Conservation (phyloP, 1,139 yeast genomes). For the Yamadazyma triangularis region DNA sequence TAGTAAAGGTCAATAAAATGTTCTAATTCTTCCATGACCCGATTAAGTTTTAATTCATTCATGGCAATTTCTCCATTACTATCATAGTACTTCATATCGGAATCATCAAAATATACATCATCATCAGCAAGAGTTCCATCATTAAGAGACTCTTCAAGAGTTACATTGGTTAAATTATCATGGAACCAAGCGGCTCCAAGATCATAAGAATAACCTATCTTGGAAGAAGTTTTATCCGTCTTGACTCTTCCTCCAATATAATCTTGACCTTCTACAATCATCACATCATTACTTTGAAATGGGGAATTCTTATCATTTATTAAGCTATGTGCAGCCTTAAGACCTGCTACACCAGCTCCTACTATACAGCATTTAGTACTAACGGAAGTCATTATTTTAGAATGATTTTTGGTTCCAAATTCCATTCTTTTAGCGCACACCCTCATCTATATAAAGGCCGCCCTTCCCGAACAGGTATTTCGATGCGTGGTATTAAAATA, state of each 20-base stretch:
- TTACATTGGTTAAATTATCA: conserved; percentile 64
- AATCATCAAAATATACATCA: conserved; percentile 52
- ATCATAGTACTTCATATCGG: conserved; percentile 41
- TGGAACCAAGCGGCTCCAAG: conserved; percentile 92
- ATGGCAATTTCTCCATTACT: conserved; percentile 24
- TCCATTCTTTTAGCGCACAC: too few relatives aligned
- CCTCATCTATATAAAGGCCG: too few relatives aligned
- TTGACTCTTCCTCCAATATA: conserved; percentile 46
- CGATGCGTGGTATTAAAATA: too few relatives aligned
- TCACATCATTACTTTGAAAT: conserved; percentile 24
- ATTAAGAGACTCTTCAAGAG: conserved; percentile 30
- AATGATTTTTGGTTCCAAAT: too few relatives aligned
- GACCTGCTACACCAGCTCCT: conserved; percentile 84
- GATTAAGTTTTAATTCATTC: conserved; percentile 21
- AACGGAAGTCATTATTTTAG: too few relatives aligned
- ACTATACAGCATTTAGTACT: conserved; percentile 32
- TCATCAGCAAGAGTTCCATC: conserved; percentile 14
- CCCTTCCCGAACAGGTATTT: too few relatives aligned
- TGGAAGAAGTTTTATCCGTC: conserved; percentile 26
- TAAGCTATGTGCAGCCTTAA: conserved; percentile 68
- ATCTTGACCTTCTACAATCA: conserved; percentile 48
- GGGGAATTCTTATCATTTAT: conserved; percentile 29
- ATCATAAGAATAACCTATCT: conserved; percentile 48
- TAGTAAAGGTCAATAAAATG: conserved; percentile 54
- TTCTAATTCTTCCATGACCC: conserved; percentile 54